phyloP scores from a whole-genome alignment of 2,329 filamentous ascomycete species.

The Fusarium udum region DNA sequence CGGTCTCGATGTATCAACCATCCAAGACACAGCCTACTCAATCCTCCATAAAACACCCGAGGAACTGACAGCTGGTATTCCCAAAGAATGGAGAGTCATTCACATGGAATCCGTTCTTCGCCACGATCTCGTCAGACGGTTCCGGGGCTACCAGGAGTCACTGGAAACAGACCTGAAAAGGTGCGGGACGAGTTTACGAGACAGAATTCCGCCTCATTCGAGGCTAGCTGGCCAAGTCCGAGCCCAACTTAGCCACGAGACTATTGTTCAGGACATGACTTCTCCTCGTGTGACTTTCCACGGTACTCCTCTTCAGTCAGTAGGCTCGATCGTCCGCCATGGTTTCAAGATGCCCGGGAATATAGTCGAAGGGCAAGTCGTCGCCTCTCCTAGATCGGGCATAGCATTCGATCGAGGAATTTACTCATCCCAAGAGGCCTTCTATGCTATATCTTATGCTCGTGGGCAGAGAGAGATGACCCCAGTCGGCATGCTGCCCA shows the following conservation, averaged over 20 bases:
- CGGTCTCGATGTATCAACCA: conserved; percentile 31
- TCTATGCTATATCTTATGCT: conserved; percentile 52
- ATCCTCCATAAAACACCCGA: conserved; percentile 14
- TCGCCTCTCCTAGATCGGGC: conserved; percentile 41
- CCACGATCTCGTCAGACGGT: conserved; percentile 44
- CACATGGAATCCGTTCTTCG: conserved; percentile 53
- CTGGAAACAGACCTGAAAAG: conserved; percentile 41
- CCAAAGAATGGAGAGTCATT: conserved; percentile 43
- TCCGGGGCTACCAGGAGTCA: conserved; percentile 40
- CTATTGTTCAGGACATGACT: conserved; percentile 50
- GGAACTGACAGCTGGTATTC: conserved; percentile 10
- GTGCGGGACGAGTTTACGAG: conserved; percentile 2
- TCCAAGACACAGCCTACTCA: conserved; percentile 26
- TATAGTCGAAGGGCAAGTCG: conserved; percentile 11
- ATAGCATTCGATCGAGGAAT: conserved; percentile 54
- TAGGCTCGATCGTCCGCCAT: conserved; percentile 55
- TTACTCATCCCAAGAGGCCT: conserved; percentile 54
- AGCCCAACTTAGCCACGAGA: conserved; percentile 30
- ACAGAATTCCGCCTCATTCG: conserved; percentile 26
- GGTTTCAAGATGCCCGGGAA: conserved; percentile 53
- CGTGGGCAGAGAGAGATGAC: conserved; percentile 43
- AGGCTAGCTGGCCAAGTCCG: conserved; percentile 5
- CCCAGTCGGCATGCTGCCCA: conserved; percentile 45
- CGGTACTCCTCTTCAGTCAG: conserved; percentile 48
- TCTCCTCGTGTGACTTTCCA: conserved; percentile 53